Evolutionary conservation across 2,329 filamentous ascomycete genomes (phyloP).

Genomic region (Alternaria infectoria): DNA sequence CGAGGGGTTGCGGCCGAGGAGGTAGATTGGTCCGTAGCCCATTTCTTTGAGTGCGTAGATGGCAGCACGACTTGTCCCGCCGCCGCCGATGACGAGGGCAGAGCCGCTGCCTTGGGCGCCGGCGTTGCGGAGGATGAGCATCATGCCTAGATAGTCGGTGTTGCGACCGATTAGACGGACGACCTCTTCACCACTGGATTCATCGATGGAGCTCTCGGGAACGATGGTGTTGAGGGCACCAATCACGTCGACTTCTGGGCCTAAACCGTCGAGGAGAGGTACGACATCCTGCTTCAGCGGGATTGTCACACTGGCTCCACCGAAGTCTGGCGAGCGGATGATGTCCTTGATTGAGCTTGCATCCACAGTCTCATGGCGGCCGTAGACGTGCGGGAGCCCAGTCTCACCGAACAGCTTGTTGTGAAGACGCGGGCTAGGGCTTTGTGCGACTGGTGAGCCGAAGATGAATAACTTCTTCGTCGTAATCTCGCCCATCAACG

Average conservation of each 20-base stretch:
- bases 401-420: slow-evolving; percentile 79
- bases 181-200: slow-evolving; percentile 48
- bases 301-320: slow-evolving; percentile 94
- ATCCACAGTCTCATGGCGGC: slow-evolving; percentile 73
- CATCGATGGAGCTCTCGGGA: slow-evolving; percentile 54
- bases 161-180: slow-evolving; percentile 79
- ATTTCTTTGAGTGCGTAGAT: slow-evolving; percentile 86
- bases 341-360: slow-evolving; percentile 65
- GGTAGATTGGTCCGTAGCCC: slow-evolving; percentile 83
- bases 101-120: slow-evolving; percentile 59
- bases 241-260: slow-evolving; percentile 78
- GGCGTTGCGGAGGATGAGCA: slow-evolving; percentile 73
- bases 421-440: slow-evolving; percentile 86
- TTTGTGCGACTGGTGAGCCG: slow-evolving; percentile 81
- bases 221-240: slow-evolving; percentile 96
- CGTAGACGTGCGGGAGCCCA: slow-evolving; percentile 87
- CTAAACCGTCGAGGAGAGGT: slow-evolving; percentile 77
- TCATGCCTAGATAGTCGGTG: slow-evolving; percentile 95
- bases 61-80: slow-evolving; percentile 89
- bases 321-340: slow-evolving; percentile 77
- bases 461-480: slow-evolving; percentile 84
- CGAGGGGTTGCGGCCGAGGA: slow-evolving; percentile 76
- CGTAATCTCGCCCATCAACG: slow-evolving; percentile 79
- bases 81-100: slow-evolving; percentile 86
- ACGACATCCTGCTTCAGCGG: slow-evolving; percentile 92